Conservation (phyloP, 805 yeast genomes). For the Debaryomyces tyrocola region DNA sequence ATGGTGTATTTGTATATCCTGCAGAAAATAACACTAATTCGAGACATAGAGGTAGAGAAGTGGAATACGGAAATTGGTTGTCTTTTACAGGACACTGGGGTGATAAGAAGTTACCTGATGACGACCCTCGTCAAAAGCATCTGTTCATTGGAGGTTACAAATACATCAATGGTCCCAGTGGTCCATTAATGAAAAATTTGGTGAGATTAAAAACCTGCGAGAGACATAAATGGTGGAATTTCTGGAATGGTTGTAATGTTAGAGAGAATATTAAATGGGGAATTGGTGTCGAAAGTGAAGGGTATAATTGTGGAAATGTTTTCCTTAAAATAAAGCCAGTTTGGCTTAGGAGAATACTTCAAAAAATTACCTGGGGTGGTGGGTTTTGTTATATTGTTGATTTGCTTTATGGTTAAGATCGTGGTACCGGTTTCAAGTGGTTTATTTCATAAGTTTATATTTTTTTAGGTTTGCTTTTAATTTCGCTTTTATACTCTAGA, state of each 20-base stretch:
- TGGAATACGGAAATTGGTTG: constrained; percentile 72
- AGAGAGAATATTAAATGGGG: constrained; percentile 76
- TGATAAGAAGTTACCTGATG: constrained; percentile 61
- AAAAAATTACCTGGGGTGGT: constrained; percentile 61
- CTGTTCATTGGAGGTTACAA: constrained; percentile 83
- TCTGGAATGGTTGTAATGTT: constrained; percentile 79
- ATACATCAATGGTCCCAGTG: constrained; percentile 90
- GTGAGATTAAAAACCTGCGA: constrained; percentile 74
- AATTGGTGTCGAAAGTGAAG: constrained; percentile 85
- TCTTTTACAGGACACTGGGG: constrained; percentile 87
- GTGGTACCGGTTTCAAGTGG: neutral
- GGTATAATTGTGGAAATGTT: constrained; percentile 74
- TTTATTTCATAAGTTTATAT: neutral
- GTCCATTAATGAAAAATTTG: constrained; percentile 81
- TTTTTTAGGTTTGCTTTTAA: neutral
- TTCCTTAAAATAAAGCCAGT: constrained; percentile 54
- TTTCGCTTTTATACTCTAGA: neutral
- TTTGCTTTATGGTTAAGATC: constrained; percentile 41
- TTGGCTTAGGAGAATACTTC: constrained; percentile 49
- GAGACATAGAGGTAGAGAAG: constrained; percentile 53
- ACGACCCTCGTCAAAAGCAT: constrained; percentile 81
- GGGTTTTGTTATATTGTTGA: constrained; percentile 57
- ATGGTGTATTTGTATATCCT: constrained; percentile 53
- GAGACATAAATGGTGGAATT: constrained; percentile 89
- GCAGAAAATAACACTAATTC: constrained; percentile 41